Evolutionary conservation across 1,284 basidiomycete species (phyloP), one percentile per base, ranked within the genome.

Genomic region (Ceratobasidium sp.): DNA sequence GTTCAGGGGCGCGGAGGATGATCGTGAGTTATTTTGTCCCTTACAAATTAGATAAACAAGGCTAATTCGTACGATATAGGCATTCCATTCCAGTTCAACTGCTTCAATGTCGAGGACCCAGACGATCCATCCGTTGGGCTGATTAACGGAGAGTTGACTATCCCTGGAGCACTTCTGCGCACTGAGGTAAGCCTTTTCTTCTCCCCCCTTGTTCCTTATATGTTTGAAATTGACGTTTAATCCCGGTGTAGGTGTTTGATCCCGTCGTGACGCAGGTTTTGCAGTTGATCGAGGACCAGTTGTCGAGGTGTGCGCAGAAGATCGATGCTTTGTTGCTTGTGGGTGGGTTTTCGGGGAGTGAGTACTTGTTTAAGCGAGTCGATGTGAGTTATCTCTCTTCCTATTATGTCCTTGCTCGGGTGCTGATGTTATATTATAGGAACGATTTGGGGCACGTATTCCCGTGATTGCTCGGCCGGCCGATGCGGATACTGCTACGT

Each of bases 301-400:
- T 90, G 48, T 83, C 83, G 76, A 87, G 85, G 79, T 86, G 90
- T 62, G 87, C 90, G 78, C 89, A 90, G 79, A 85, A 84, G 48
- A 88, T 94, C 79, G 88, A 94, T 84, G 92, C 92, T 17, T 82
- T 94, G 48, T 87, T 94, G 78, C 88, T 94, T 79, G 93, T 95
- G 79, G 93, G 93, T 82, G 93, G 93, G 66, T 95, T 95, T 81
- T 91, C 93, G 59, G 91, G 90, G 14, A 92, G 91, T 81, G 90
- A 92, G 80, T 94, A 95, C 81, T 84, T 93, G 75, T 93, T 91
- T 82, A 86, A 88, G 79, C 87, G 88, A 77, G 89, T 93, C 47
- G 86, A 93, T 85, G 92, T 91, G 78, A 79, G 85, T 83, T 17
- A n/a, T n/a, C n/a, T 41, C 36, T 41, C 11, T 11, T 41, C 11